A percentile compares a stretch with the other conserved stretches of the same genome.
phyloP scores from a whole-genome alignment of 2,329 filamentous ascomycete species.

The Cladobotryum protrusum region DNA sequence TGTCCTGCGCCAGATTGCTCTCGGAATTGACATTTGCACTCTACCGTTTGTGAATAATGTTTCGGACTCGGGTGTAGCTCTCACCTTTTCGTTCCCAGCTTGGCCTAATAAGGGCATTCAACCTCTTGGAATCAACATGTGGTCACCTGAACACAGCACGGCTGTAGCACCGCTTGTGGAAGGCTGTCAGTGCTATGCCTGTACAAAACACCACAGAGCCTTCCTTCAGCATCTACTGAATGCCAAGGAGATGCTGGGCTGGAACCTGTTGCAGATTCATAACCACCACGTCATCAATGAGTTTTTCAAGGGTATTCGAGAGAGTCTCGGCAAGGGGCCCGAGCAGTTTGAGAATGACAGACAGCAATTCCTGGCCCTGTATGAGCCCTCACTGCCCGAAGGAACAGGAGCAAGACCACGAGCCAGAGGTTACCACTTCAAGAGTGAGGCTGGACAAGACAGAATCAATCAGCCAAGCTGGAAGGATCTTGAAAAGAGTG shows the following conservation, averaged over 20 bases:
- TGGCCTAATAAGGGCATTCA: constrained; percentile 14
- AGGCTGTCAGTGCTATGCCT: constrained; percentile 75
- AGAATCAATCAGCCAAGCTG: constrained; percentile 65
- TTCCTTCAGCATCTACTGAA: constrained; percentile 82
- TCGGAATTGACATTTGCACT: constrained; percentile 75
- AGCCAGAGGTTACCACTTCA: constrained; percentile 76
- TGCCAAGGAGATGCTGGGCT: constrained; percentile 94
- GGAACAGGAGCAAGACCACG: constrained; percentile 74
- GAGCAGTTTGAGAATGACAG: constrained; percentile 52
- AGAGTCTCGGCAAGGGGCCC: constrained; percentile 51
- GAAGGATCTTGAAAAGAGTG: constrained; percentile 40
- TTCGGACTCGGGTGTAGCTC: constrained; percentile 79
- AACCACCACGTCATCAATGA: constrained; percentile 67
- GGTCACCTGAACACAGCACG: constrained; percentile 54
- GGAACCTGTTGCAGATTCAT: constrained; percentile 87
- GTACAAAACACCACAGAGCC: constrained; percentile 74
- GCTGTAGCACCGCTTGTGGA: constrained; percentile 56
- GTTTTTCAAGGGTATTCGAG: constrained; percentile 69
- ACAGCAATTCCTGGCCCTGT: constrained; percentile 42
- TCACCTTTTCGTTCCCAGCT: constrained; percentile 69
- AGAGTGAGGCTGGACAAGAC: constrained; percentile 57
- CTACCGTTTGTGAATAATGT: constrained; percentile 66
- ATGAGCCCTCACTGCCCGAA: constrained; percentile 65
- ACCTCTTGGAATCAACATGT: constrained; percentile 74
- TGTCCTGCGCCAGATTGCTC: constrained; percentile 65